Percentiles rank a stretch among this genome's conserved stretches.
Evolutionary conservation across 108 stramenopile genomes (phyloP).

Genomic region (Cyclotella choctawhatcheeana): DNA sequence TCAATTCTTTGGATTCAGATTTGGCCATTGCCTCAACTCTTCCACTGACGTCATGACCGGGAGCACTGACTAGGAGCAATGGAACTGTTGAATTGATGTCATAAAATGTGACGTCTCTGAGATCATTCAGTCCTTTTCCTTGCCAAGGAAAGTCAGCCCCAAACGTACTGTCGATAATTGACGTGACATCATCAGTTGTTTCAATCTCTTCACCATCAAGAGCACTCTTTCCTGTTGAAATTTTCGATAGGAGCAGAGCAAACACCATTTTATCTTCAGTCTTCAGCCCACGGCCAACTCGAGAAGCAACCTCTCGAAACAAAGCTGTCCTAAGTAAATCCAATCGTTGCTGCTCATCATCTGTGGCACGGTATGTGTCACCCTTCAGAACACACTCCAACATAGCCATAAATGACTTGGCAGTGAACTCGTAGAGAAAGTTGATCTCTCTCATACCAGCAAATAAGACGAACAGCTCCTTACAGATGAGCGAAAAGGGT

Average conservation of each 20-base stretch:
- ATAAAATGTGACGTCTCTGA: constrained; percentile 71
- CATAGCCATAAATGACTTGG: constrained; percentile 84
- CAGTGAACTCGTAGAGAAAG: constrained; percentile 87
- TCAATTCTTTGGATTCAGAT: constrained; percentile 71
- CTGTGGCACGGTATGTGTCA: constrained; percentile 25
- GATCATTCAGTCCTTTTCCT: constrained; percentile 89
- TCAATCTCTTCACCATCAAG: constrained; percentile 9
- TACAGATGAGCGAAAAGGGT: constrained; percentile 84
- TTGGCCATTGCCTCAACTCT: constrained; percentile 92
- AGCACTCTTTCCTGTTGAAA: constrained; percentile 55
- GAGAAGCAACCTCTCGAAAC: constrained; percentile 85
- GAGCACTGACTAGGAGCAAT: constrained; percentile 91
- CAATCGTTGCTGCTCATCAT: constrained; percentile 59
- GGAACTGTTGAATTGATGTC: constrained; percentile 78
- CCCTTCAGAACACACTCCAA: constrained; percentile 70
- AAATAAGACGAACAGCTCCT: constrained; percentile 71
- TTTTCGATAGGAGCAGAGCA: constrained; percentile 84
- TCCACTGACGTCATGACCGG: constrained; percentile 97
- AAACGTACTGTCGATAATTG: constrained; percentile 61
- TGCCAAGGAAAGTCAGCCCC: constrained; percentile 87
- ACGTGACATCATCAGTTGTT: constrained; percentile 61
- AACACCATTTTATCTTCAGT: constrained; percentile 95
- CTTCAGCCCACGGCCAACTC: constrained; percentile 88
- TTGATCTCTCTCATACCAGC: constrained; percentile 74
- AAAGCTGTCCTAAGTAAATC: constrained; percentile 64